Evolutionary conservation across 768 basidiomycete genomes (phyloP), one percentile per base, ranked within the genome.

Genomic region (Russula ochroleuca): DNA sequence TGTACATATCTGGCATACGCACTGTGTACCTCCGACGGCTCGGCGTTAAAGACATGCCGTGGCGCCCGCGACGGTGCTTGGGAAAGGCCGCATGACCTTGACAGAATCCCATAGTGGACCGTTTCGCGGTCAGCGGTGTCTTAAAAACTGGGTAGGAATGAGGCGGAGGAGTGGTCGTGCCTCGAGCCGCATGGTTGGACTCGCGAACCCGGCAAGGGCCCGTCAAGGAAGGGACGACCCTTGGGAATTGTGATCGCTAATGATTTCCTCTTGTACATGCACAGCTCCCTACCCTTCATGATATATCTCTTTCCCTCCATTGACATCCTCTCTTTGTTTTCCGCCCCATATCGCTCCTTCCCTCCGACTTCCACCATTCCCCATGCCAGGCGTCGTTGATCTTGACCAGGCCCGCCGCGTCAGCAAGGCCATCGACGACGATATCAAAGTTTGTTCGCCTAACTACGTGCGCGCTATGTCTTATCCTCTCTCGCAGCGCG

Each of bases 341-440:
- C 57, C 31, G 45, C 52, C 45, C 53, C 49, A n/a, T n/a, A 38
- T 38, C 45, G n/a, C 45, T 5, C 43, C 21, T 15, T 15, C 47
- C 31, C 17, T 23, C 38, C 19, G 17, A 15, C 41, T n/a, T 19
- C 45, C 21, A 21, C 45, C n/a, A 21, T 21, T 13, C n/a, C 54
- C 49, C 19, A 64, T 63, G 66, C 66, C 68, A 23, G 66, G 61
- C 23, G 59, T 67, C 51, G 62, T 64, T 15, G 63, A 82, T 33
- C 78, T 81, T 23, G 77, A 75, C 54, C 73, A 78, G n/a, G 81
- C 83, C 9, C 71, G 74, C 13, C 78, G 74, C 40, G 75, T 78
- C 61, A 85, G 80, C 71, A 78, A 77, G 65, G 72, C 74, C 70
- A 85, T 85, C 68, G 83, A 85, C 70, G 81, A 84, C 54, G 83